These are phyloP conservation scores for Chlamydomonas asymmetrica DNA, from an alignment of 139 green algal genomes.

Conservation along the genomic window DNA sequence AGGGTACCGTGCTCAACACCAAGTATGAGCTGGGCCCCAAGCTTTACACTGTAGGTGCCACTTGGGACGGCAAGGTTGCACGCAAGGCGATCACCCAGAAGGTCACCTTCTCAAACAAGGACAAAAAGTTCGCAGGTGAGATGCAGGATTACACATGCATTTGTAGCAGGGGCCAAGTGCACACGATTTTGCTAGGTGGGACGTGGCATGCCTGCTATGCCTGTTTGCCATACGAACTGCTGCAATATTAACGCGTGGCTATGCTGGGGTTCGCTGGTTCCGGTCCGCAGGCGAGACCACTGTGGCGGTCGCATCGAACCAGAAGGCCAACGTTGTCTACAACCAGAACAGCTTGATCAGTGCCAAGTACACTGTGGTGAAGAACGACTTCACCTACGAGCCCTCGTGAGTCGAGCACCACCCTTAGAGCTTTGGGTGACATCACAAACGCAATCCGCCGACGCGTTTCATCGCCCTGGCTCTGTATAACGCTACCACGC, in stretches of 20 bases:
- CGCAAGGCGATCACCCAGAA: constrained; percentile 27
- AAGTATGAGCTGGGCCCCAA: constrained; percentile 40
- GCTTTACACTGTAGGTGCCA: constrained; percentile 33
- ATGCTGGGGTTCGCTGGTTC: too few relatives aligned
- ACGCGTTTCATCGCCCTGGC: too few relatives aligned
- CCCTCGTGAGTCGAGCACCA: too few relatives aligned
- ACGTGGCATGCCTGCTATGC: too few relatives aligned
- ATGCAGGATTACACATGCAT: too few relatives aligned
- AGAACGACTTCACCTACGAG: constrained; percentile 26
- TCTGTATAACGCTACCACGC: too few relatives aligned
- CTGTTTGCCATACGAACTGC: too few relatives aligned
- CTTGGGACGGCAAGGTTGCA: constrained; percentile 17
- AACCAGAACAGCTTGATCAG: constrained; percentile 33
- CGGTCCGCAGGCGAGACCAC: constrained; percentile 20
- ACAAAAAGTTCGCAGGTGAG: background rate
- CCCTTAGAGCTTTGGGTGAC: too few relatives aligned
- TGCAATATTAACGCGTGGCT: too few relatives aligned
- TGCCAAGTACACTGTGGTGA: constrained; percentile 27
- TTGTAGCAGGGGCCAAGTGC: too few relatives aligned
- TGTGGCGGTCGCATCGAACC: background rate
- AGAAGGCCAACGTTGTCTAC: constrained; percentile 34
- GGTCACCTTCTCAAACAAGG: constrained; percentile 35
- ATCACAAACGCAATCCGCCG: too few relatives aligned
- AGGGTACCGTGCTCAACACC: constrained; percentile 19
- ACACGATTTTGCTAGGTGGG: too few relatives aligned